A percentile compares a stretch with the other conserved stretches of the same genome.
phyloP scores from a whole-genome alignment of 164 flowering plant genomes.

The Saururus chinensis region DNA sequence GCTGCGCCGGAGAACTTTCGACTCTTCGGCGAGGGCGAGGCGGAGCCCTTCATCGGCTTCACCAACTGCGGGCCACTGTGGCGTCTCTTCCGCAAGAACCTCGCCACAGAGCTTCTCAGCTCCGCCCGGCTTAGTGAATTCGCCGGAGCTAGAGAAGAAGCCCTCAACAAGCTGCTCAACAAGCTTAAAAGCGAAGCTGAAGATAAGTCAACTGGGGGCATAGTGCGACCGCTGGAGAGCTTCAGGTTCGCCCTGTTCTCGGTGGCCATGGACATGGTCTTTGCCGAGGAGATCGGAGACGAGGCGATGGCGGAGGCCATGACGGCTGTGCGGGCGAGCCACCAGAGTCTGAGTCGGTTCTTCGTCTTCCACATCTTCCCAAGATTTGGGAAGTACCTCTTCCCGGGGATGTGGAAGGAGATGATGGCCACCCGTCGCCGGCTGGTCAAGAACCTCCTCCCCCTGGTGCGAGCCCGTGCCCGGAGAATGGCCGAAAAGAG shows the following conservation, averaged over 20 bases:
- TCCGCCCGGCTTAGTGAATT: conserved; percentile 19
- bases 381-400: conserved; percentile 11
- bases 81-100: conserved; percentile 37
- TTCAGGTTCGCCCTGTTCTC: conserved; percentile 12
- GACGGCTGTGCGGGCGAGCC: conserved; percentile 2
- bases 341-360: conserved; percentile 3
- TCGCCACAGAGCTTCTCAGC: conserved; percentile 22
- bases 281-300: conserved; percentile 20
- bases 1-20: conserved; percentile 6
- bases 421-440: conserved; percentile 1
- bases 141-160: conserved; percentile 20
- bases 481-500: not conserved
- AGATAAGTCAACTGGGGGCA: not conserved
- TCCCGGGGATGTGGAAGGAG: conserved; percentile 22
- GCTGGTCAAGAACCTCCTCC: conserved; percentile 17
- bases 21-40: not conserved
- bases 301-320: conserved; percentile 11
- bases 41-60: conserved; percentile 15
- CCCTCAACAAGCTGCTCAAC: conserved; percentile 2
- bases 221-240: not conserved
- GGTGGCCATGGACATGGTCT: conserved; percentile 14
- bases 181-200: not conserved
- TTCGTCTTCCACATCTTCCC: conserved; percentile 19
- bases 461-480: conserved; percentile 12
- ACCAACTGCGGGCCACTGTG: conserved; percentile 32